These are phyloP conservation scores for Toxicodendron radicans DNA, from an alignment of 345 rosid species.

Conservation along the genomic window DNA sequence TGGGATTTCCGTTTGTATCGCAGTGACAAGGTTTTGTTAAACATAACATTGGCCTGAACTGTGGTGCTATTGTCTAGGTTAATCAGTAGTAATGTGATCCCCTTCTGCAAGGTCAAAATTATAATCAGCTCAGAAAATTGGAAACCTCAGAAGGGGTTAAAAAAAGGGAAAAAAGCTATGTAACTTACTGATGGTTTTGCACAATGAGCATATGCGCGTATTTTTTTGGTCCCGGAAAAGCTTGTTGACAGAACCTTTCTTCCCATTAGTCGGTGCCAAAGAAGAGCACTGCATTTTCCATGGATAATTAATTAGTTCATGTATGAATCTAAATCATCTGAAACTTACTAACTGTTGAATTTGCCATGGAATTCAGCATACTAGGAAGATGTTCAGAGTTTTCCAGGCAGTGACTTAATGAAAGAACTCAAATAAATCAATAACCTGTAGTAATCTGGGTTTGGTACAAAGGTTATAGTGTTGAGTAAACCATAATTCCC, in stretches of 20 bases:
- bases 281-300: conserved; percentile 67
- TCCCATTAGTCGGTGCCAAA: conserved; percentile 91
- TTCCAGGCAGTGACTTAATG: not conserved
- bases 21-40: conserved; percentile 34
- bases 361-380: no score
- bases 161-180: not conserved
- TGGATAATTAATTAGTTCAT: no score
- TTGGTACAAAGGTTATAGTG: conserved; percentile 73
- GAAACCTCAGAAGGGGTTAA: not conserved
- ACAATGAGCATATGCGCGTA: conserved; percentile 82
- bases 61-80: conserved; percentile 70
- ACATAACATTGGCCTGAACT: conserved; percentile 38
- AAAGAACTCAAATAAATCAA: not conserved
- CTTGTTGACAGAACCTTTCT: conserved; percentile 59
- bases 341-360: no score
- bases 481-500: conserved; percentile 87
- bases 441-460: conserved; percentile 94
- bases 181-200: conserved; percentile 69
- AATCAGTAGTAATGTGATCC: conserved; percentile 66
- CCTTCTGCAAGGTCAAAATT: conserved; percentile 54
- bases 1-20: conserved; percentile 30
- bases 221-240: conserved; percentile 61
- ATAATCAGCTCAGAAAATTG: conserved; percentile 6
- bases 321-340: no score
- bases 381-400: not conserved